phyloP scores from a whole-genome alignment of 2,329 filamentous ascomycete genomes.

The Rhynchosporium agropyri region DNA sequence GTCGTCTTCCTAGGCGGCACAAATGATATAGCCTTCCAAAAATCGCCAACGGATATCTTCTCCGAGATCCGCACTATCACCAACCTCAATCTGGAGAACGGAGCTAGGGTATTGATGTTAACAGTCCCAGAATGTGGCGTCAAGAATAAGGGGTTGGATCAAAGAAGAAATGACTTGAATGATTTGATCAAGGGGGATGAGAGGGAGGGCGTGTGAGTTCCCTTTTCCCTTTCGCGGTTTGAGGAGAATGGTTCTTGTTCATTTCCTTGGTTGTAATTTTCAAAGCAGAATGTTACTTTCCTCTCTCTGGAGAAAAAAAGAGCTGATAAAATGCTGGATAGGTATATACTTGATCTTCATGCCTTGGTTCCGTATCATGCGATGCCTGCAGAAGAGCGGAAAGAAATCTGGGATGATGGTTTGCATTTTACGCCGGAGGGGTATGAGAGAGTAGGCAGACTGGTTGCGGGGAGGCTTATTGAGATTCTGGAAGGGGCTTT shows the following conservation, averaged over 20 bases:
- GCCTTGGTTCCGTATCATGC: constrained; percentile 55
- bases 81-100: constrained; percentile 51
- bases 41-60: constrained; percentile 48
- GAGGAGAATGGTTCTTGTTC: background rate
- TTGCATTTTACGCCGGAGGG: constrained; percentile 61
- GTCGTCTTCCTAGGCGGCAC: constrained; percentile 65
- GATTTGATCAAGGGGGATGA: constrained; percentile 46
- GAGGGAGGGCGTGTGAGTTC: constrained; percentile 27
- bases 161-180: constrained; percentile 53
- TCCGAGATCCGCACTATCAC: constrained; percentile 52
- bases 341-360: constrained; percentile 55
- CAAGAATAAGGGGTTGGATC: constrained; percentile 40
- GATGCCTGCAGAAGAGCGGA: constrained; percentile 50
- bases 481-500: constrained; percentile 45
- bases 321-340: background rate
- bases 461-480: constrained; percentile 57
- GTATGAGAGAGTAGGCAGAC: constrained; percentile 63
- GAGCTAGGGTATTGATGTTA: constrained; percentile 60
- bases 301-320: background rate
- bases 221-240: background rate
- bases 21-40: constrained; percentile 58
- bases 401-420: constrained; percentile 62
- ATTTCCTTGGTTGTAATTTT: no score
- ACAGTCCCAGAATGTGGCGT: constrained; percentile 58
- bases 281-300: background rate